Base-by-base conservation (phyloP, 768 basidiomycete species). In the Pisolithus sp. region DNA sequence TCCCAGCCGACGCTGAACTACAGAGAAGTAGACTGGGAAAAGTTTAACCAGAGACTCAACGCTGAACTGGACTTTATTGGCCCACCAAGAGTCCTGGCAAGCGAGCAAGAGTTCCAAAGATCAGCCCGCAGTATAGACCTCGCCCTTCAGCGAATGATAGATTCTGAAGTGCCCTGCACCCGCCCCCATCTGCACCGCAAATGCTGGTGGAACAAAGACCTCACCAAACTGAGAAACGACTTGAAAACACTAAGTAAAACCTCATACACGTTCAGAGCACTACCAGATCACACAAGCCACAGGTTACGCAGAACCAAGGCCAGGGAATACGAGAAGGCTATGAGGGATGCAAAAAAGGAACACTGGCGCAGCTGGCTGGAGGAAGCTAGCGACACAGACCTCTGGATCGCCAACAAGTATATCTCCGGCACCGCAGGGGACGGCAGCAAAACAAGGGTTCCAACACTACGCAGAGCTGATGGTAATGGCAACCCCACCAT, bases 201-300 rank as follows among this genome's bases (percentile, higher is more conserved):
- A 30, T n/a, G 61, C 2, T 73, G 71, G 73, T 74, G 64, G 68
- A 61, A 48, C 9, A 46, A 53, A 12, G 68, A 68, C 0, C 67
- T 76, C 3, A 48, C 48, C 0, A 45, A 56, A 0, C 28, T 58
- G 24, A 58, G 60, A 12, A 56, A 49, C 7, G 36, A 58, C 6
- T 46, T 55, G 0, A 53, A 61, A 5, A 52, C 57, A 42, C 31
- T 66, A 17, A 53, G 57, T 3, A 34, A 53, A 0, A 18, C 48
- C 0, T 28, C 64, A 0, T 49, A 52, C 21, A 48, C 38, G 0
- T 48, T 50, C 37, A 51, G 59, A 30, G 44, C 40, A 0, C n/a
- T 50, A 0, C 52, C 44, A 0, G 50, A 60, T 1, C 66, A 73
- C 60, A 64, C 62, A 0, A 28, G 50, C 0, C 66, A 68, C 28